Evolutionary conservation across 2,329 filamentous ascomycete genomes (phyloP).

Genomic region (Calonectria pauciramosa): DNA sequence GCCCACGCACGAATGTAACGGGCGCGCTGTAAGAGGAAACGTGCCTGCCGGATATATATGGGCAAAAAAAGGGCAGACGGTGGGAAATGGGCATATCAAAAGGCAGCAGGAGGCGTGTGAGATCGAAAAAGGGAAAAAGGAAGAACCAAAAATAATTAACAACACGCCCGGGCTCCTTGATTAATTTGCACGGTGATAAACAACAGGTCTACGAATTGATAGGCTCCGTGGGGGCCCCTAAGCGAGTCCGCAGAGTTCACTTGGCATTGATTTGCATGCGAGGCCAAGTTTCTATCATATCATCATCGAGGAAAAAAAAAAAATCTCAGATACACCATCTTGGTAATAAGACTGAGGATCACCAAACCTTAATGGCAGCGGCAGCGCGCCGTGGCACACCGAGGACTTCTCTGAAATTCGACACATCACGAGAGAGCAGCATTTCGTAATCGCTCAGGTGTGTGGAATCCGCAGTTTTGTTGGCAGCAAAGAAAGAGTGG

Average conservation of each 20-base stretch:
- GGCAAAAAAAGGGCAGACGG: not conserved
- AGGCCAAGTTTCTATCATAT: not conserved
- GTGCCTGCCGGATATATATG: constrained; percentile 3
- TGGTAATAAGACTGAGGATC: not conserved
- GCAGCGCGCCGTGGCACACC: not conserved
- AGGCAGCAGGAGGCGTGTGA: not conserved
- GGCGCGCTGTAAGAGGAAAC: not conserved
- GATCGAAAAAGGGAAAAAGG: not conserved
- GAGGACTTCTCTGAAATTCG: not conserved
- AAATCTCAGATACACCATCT: not conserved
- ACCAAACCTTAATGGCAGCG: not conserved
- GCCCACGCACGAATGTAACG: not conserved
- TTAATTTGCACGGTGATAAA: constrained; percentile 2
- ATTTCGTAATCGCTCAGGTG: constrained; percentile 19
- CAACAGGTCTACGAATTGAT: not conserved
- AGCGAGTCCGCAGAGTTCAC: not conserved
- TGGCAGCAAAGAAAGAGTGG: constrained; percentile 14
- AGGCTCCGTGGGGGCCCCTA: not conserved
- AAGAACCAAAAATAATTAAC: not conserved
- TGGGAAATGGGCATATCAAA: constrained; percentile 4
- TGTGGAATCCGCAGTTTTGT: constrained; percentile 14
- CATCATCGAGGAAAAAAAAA: not conserved
- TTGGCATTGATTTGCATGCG: not conserved
- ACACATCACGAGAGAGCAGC: not conserved
- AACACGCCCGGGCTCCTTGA: not conserved